phyloP scores from a whole-genome alignment of 140 eudicot species.

The Erigeron philadelphicus region DNA sequence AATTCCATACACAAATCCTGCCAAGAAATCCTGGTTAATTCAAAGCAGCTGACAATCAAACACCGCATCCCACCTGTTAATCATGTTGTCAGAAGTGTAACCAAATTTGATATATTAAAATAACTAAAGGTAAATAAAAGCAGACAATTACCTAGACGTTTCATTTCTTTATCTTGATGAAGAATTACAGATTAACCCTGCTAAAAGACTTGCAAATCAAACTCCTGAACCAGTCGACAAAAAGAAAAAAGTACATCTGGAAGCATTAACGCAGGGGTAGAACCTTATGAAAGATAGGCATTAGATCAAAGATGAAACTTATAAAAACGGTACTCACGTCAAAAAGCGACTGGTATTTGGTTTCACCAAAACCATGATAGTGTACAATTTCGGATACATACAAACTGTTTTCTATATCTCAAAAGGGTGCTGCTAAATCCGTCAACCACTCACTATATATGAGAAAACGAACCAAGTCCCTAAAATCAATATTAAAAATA shows the following conservation, averaged over 20 bases:
- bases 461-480: slow-evolving; percentile 33
- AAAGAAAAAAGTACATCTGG: neutral
- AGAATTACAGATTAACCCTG: too few species aligned
- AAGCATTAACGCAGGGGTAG: neutral
- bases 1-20: neutral
- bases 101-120: neutral
- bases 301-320: neutral
- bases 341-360: slow-evolving; percentile 30
- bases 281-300: neutral
- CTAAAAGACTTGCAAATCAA: too few species aligned
- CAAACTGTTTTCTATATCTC: slow-evolving; percentile 38
- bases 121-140: too few species aligned
- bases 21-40: neutral
- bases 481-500: slow-evolving; percentile 23
- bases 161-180: too few species aligned
- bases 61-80: neutral
- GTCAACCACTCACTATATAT: slow-evolving; percentile 45
- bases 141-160: neutral
- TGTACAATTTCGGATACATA: slow-evolving; percentile 58
- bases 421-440: slow-evolving; percentile 28
- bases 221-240: neutral
- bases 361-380: slow-evolving; percentile 52
- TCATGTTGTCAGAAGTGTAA: neutral
- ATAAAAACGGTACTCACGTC: neutral
- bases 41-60: neutral